Conservation (phyloP, 1,284 basidiomycete species). For the Phlebopus sp. region DNA sequence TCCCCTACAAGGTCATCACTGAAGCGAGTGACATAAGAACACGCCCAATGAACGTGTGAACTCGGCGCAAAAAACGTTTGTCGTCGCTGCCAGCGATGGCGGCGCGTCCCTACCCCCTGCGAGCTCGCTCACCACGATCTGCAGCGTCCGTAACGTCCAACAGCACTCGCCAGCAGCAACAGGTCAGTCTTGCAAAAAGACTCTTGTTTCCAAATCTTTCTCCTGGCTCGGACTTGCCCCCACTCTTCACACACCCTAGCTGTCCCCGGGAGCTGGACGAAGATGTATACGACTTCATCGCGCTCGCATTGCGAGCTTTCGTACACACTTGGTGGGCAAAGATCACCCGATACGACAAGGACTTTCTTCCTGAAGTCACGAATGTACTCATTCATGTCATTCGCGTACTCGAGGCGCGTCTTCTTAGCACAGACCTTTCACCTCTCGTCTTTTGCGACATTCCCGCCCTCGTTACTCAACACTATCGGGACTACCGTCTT, state of each 20-base stretch:
- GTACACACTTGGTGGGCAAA: conserved; percentile 82
- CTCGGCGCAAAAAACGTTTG: background rate
- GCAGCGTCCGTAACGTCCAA: conserved; percentile 21
- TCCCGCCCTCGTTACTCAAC: conserved; percentile 64
- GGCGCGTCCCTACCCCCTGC: background rate
- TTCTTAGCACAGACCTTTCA: conserved; percentile 53
- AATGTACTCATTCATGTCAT: conserved; percentile 56
- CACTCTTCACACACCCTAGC: conserved; percentile 44
- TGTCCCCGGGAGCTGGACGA: conserved; percentile 54
- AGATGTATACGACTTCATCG: conserved; percentile 75
- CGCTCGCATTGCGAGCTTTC: conserved; percentile 71
- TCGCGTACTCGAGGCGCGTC: conserved; percentile 57
- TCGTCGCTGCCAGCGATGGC: conserved; percentile 7
- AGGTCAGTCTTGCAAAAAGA: conserved; percentile 40
- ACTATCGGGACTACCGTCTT: conserved; percentile 71
- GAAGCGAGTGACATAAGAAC: background rate
- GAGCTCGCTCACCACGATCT: conserved; percentile 19
- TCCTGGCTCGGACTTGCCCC: conserved; percentile 47
- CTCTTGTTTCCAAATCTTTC: conserved; percentile 66
- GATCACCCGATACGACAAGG: conserved; percentile 77
- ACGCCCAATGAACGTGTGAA: background rate
- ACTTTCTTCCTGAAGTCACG: conserved; percentile 72
- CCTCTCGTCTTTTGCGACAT: conserved; percentile 57
- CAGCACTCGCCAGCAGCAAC: conserved; percentile 16
- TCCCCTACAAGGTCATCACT: too few relatives aligned